Evolutionary conservation across 2,329 filamentous ascomycete genomes (phyloP).

Genomic region (Fusarium annulatum): DNA sequence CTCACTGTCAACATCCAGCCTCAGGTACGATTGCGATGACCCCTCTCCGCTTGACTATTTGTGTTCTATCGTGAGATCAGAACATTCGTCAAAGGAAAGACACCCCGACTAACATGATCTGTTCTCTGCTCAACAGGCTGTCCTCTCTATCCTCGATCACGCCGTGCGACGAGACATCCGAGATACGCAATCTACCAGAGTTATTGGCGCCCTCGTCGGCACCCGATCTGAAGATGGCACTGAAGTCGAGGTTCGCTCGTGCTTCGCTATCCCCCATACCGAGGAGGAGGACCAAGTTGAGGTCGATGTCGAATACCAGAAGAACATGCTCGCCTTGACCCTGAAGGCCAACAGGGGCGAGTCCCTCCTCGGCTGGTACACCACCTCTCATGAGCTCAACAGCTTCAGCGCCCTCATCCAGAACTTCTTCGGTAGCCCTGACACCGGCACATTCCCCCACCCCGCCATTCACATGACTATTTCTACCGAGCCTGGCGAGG

Average conservation of each 20-base stretch:
- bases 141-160: conserved; percentile 89
- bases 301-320: conserved; percentile 99
- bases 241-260: conserved; percentile 94
- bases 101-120: conserved; percentile 18
- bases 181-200: conserved; percentile 87
- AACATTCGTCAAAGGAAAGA: not conserved
- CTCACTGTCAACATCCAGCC: conserved; percentile 95
- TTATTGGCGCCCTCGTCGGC: conserved; percentile 95
- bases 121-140: conserved; percentile 58
- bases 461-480: conserved; percentile 98
- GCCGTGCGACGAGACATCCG: conserved; percentile 84
- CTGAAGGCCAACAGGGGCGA: conserved; percentile 95
- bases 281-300: conserved; percentile 99
- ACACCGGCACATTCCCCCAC: conserved; percentile 96
- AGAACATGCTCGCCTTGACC: conserved; percentile 97
- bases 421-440: conserved; percentile 98
- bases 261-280: conserved; percentile 98
- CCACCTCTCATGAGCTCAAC: conserved; percentile 95
- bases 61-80: conserved; percentile 5
- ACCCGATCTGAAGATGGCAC: conserved; percentile 95
- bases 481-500: conserved; percentile 86
- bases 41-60: conserved; percentile 19
- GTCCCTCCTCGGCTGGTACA: conserved; percentile 97
- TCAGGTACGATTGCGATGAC: conserved; percentile 71
- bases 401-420: conserved; percentile 97